Evolutionary conservation across 2,329 filamentous ascomycete species (phyloP), one percentile per base, ranked within the genome.

Genomic region (Diaporthe batatas): DNA sequence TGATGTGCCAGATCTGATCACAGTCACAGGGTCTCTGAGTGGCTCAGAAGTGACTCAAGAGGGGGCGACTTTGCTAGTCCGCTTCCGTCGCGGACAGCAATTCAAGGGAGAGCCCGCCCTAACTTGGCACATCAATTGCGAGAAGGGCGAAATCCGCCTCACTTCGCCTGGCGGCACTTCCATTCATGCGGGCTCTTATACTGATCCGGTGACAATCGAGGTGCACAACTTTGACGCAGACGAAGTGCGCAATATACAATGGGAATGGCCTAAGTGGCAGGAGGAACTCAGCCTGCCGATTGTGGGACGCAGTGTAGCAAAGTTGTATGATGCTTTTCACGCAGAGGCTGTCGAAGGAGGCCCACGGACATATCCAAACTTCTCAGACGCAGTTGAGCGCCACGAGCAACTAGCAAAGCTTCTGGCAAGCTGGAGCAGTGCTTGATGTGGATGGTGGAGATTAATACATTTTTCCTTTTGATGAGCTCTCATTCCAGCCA

Each of bases 291-390:
- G 44, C n/a, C 73, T 89, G 23, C 84, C 86, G 0, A 47, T 83
- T 0, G 76, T 80, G 3, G 84, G 83, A 0, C 82, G 86, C 68
- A 87, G 85, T 75, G 86, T 91, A 36, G 90, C 84, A 0, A 83
- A 83, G 25, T 76, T 90, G 0, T 92, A 91, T 79, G 90, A 92
- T 76, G 83, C 82, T 1, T 90, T 85, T 80, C 72, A 72, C 8
- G 44, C n/a, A 3, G 44, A 74, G 21, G 21, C 32, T 4, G 39
- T 53, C 8, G 25, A 49, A 25, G 72, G 49, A 51, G 34, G 29
- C 7, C n/a, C 55, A 69, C 68, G 21, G 59, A 62, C 34, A 1
- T 68, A 74, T 68, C 71, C 72, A 16, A 47, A 69, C 14, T 72
- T 74, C 34, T 54, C 55, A 21, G 47, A 64, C 34, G 72, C 72